Evolutionary conservation across 768 basidiomycete genomes (phyloP).

Genomic region (Xerocomellus chrysenteron): DNA sequence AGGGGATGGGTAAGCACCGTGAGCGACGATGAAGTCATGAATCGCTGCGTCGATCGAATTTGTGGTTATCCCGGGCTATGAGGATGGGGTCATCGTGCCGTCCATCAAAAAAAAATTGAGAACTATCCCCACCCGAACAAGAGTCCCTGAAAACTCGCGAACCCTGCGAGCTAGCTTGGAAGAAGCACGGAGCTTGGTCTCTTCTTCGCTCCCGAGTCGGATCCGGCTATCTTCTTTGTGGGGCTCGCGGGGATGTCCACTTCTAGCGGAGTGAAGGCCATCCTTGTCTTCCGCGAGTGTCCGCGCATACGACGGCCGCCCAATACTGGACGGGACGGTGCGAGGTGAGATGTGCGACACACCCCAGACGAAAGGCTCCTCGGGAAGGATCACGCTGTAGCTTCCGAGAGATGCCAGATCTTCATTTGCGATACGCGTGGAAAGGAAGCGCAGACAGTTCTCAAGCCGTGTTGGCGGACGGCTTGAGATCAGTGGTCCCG

Average conservation of each 20-base stretch:
- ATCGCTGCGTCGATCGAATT: constrained; percentile 68
- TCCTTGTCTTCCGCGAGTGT: constrained; percentile 3
- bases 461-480: no score
- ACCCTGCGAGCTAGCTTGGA: constrained; percentile 57
- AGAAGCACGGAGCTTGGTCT: constrained; percentile 50
- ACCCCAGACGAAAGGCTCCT: constrained; percentile 64
- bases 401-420: constrained; percentile 40
- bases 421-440: constrained; percentile 1
- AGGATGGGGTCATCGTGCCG: background rate
- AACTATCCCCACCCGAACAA: constrained; percentile 46
- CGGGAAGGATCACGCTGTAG: constrained; percentile 63
- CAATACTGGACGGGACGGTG: constrained; percentile 55
- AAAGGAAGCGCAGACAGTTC: constrained; percentile 5
- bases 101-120: background rate
- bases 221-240: constrained; percentile 38
- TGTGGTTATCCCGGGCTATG: constrained; percentile 71
- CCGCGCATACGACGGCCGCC: constrained; percentile 51
- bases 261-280: background rate
- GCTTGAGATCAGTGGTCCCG: background rate
- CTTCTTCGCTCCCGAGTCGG: constrained; percentile 53
- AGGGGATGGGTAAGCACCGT: constrained; percentile 85
- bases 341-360: constrained; percentile 59
- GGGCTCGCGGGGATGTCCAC: background rate
- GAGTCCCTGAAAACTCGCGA: constrained; percentile 50
- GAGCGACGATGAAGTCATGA: constrained; percentile 66